phyloP scores from a whole-genome alignment of 345 rosid genomes.

The Brassica cretica region DNA sequence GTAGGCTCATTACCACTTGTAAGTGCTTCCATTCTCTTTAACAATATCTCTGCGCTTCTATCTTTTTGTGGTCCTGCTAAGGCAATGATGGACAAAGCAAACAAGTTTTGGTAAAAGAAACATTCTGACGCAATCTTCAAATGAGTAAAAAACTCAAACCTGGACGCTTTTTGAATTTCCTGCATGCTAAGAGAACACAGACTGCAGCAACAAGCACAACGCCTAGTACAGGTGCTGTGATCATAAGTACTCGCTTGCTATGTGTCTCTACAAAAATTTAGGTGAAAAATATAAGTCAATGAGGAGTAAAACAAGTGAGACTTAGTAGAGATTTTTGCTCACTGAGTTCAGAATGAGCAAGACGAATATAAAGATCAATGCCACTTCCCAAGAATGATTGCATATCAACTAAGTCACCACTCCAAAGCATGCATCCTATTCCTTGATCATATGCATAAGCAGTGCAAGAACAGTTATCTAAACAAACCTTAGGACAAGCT shows the following conservation, averaged over 20 bases:
- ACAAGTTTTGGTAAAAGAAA: neutral
- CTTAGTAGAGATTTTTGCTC: neutral
- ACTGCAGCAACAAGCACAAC: neutral
- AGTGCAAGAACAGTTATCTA: conserved; percentile 49
- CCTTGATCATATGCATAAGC: conserved; percentile 53
- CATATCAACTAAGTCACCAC: conserved; percentile 40
- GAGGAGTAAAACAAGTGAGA: neutral
- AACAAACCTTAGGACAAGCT: conserved; percentile 43
- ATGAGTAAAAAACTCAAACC: conserved; percentile 13
- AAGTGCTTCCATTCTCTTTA: neutral
- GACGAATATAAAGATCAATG: conserved; percentile 44
- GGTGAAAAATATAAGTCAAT: neutral
- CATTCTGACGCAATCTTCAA: neutral
- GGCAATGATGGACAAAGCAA: neutral
- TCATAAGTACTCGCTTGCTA: conserved; percentile 13
- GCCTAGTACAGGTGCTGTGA: conserved; percentile 10
- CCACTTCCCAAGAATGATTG: conserved; percentile 32
- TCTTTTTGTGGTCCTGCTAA: conserved; percentile 12
- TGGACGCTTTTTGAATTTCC: conserved; percentile 16
- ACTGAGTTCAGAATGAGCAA: conserved; percentile 50
- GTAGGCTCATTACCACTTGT: neutral
- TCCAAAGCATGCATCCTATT: conserved; percentile 56
- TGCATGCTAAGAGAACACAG: conserved; percentile 27
- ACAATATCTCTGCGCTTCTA: conserved; percentile 30
- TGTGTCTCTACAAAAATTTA: conserved; percentile 17